Base-by-base conservation (phyloP, 345 rosid genomes). In the Firmiana major region DNA sequence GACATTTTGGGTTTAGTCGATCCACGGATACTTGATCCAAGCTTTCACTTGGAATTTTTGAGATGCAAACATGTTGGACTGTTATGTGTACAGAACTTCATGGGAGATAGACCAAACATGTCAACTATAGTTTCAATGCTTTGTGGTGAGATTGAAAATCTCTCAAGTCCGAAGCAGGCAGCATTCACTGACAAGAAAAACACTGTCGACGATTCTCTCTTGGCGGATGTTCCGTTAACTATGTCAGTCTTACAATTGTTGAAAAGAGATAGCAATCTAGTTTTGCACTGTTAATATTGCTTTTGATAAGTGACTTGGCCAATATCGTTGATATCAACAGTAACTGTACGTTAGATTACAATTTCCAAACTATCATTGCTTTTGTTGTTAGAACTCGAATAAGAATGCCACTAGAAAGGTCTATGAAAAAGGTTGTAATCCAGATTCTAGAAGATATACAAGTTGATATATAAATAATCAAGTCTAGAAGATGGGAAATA, bases 21-120 rank as follows among this genome's bases (percentile, higher is more conserved):
- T 63, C 74, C 64, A 4, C 24, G 16, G 16, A 66, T 75, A 8
- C 5, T 0, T 2, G 55, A 74, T 31, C 26, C 63, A 1, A 12
- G 64, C 42, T 51, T 26, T 19, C 74, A 21, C 2, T 10, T 7
- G 17, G 79, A 83, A 60, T 34, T 79, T 46, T 43, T 34, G 4
- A 73, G 75, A 54, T 75, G 77, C 48, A 63, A 78, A 53, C 71
- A 69, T 42, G 79, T 75, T 64, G 79, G 81, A 13, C 51, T 78
- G 60, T 38, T 81, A 0, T 78, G 79, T 40, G 74, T 69, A 0
- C 84, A 78, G 42, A 79, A 81, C 59, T 49, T 16, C 6, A 68
- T 71, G 12, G 62, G 43, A 26, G 70, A 82, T 45, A 75, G 79
- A 63, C 81, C 79, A 9, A 38, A 53, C 15, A 53, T 75, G 43